These are phyloP conservation scores for Cynara cardunculus DNA, from an alignment of 129 eudicot species.

Conservation along the genomic window DNA sequence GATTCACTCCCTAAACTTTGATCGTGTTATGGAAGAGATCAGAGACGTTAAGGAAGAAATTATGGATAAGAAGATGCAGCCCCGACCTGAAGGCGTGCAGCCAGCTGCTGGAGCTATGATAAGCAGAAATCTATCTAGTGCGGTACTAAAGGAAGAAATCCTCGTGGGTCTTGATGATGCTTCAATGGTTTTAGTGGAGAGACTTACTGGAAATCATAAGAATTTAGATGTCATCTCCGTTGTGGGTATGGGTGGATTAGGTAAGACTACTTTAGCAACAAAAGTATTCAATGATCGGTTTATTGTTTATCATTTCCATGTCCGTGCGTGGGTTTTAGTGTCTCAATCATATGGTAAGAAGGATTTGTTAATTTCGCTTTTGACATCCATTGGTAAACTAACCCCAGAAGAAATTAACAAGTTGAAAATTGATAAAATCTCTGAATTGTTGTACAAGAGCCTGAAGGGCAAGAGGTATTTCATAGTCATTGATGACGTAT, in stretches of 20 bases:
- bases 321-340: slow-evolving; percentile 32
- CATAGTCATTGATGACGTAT: slow-evolving; percentile 38
- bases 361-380: slow-evolving; percentile 20
- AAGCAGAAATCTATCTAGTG: slow-evolving; percentile 13
- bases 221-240: slow-evolving; percentile 28
- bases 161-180: slow-evolving; percentile 35
- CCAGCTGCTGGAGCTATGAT: slow-evolving; percentile 1
- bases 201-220: slow-evolving; percentile 9
- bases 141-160: slow-evolving; percentile 15
- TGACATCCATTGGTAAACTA: background rate
- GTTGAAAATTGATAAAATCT: background rate
- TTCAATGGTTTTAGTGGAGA: slow-evolving; percentile 2
- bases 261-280: slow-evolving; percentile 45
- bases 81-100: slow-evolving; percentile 29
- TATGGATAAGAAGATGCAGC: slow-evolving; percentile 34
- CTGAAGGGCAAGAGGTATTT: slow-evolving; percentile 28
- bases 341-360: slow-evolving; percentile 25
- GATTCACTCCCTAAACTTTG: slow-evolving; percentile 22
- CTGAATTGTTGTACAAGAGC: slow-evolving; percentile 13
- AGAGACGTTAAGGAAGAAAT: slow-evolving; percentile 35
- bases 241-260: slow-evolving; percentile 44
- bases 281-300: slow-evolving; percentile 27
- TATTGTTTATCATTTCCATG: slow-evolving; percentile 14
- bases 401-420: background rate
- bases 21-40: slow-evolving; percentile 27